Conservation (phyloP, 2,329 filamentous ascomycete species). For the Xylariaceae sp. region DNA sequence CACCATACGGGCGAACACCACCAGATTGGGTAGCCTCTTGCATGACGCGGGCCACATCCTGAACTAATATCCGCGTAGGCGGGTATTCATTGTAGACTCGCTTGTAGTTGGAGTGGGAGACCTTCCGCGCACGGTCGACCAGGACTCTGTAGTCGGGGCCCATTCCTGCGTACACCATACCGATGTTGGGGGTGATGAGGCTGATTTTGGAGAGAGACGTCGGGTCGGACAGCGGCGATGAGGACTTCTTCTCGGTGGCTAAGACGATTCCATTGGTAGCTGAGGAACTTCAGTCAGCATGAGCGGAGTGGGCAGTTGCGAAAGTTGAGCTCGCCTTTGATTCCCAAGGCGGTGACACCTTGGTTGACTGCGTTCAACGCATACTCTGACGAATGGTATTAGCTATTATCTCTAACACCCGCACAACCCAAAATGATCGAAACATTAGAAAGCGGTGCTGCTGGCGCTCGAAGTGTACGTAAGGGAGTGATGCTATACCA, state of each 20-base stretch:
- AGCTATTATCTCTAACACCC: slow-evolving; percentile 2
- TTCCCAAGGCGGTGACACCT: slow-evolving; percentile 95
- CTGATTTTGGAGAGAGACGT: slow-evolving; percentile 95
- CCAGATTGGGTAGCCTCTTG: slow-evolving; percentile 98
- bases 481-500: slow-evolving; percentile 49
- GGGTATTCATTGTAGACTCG: slow-evolving; percentile 99
- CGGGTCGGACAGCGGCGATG: slow-evolving; percentile 92
- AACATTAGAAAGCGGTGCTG: too few relatives aligned
- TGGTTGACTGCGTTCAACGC: slow-evolving; percentile 98
- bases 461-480: background rate
- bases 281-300: slow-evolving; percentile 33
- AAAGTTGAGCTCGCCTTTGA: slow-evolving; percentile 68
- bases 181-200: slow-evolving; percentile 97
- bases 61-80: slow-evolving; percentile 97
- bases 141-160: slow-evolving; percentile 96
- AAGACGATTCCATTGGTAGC: slow-evolving; percentile 98
- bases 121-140: slow-evolving; percentile 96
- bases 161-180: slow-evolving; percentile 99
- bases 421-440: too few relatives aligned
- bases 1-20: slow-evolving; percentile 94
- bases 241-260: slow-evolving; percentile 99
- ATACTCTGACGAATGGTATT: slow-evolving; percentile 65
- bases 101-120: slow-evolving; percentile 98
- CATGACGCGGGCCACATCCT: slow-evolving; percentile 96
- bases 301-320: background rate